Conservation (phyloP, 345 rosid genomes). For the Eucalyptus erythrocorys region DNA sequence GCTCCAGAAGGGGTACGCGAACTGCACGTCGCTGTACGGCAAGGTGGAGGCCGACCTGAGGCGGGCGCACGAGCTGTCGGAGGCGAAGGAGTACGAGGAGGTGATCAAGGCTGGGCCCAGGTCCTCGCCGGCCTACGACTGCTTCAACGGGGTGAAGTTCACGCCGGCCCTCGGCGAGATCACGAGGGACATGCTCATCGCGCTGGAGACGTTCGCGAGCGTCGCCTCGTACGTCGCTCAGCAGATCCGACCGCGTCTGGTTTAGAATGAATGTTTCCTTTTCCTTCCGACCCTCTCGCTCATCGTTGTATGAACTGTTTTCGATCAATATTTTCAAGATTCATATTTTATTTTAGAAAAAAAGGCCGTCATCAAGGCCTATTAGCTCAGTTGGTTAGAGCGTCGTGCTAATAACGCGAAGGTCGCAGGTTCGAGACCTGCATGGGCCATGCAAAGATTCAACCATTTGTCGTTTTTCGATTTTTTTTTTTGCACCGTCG, state of each 20-base stretch:
- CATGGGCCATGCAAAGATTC: constrained; percentile 15
- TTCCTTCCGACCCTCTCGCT: background rate
- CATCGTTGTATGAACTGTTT: background rate
- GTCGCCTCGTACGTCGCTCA: constrained; percentile 1
- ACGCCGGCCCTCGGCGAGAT: background rate
- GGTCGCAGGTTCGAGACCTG: constrained; percentile 58
- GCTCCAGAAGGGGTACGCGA: background rate
- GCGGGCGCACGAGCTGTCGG: background rate
- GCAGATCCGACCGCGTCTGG: background rate
- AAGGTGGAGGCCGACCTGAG: background rate
- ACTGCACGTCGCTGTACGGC: background rate
- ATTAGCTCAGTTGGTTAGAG: constrained; percentile 71
- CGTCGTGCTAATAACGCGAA: constrained; percentile 95
- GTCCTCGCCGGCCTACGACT: background rate
- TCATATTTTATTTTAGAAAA: accelerated
- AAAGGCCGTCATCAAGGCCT: background rate
- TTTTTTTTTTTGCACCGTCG: background rate
- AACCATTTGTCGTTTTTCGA: accelerated
- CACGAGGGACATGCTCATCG: constrained; percentile 15
- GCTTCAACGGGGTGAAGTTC: constrained; percentile 10
- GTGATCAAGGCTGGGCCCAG: background rate
- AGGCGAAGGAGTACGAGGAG: background rate
- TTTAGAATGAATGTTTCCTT: background rate
- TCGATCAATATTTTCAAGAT: background rate
- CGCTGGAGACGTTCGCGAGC: background rate